Percentiles rank a stretch among this genome's conserved stretches.
phyloP scores from a whole-genome alignment of 2,329 filamentous ascomycete species.

The Daldinia sp. region DNA sequence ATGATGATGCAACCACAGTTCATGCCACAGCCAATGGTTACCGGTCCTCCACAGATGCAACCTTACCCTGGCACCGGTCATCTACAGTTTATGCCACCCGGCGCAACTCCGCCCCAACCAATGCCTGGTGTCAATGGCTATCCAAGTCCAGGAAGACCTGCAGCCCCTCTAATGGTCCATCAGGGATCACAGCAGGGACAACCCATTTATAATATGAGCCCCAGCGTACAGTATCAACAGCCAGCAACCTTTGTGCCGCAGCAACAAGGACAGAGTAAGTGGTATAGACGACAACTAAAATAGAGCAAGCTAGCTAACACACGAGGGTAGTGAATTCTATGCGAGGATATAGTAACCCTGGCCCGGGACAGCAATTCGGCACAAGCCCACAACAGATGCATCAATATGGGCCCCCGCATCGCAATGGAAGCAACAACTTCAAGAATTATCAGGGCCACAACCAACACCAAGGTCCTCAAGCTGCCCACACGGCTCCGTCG shows the following conservation, averaged over 20 bases:
- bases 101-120: conserved; percentile 65
- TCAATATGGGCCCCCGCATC: conserved; percentile 70
- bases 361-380: conserved; percentile 73
- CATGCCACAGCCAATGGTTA: conserved; percentile 79
- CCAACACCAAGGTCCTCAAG: conserved; percentile 57
- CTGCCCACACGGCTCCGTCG: conserved; percentile 53
- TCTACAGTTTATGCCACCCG: conserved; percentile 69
- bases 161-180: conserved; percentile 92
- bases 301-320: conserved; percentile 53
- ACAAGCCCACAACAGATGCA: conserved; percentile 75
- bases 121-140: conserved; percentile 78
- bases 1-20: conserved; percentile 89
- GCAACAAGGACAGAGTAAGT: conserved; percentile 81
- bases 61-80: conserved; percentile 80
- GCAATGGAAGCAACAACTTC: conserved; percentile 66
- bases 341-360: conserved; percentile 70
- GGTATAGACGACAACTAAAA: conserved; percentile 37
- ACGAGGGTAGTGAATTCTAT: conserved; percentile 67
- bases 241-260: conserved; percentile 75
- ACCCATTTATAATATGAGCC: conserved; percentile 80
- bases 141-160: conserved; percentile 84
- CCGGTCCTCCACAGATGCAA: conserved; percentile 77
- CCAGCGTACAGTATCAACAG: conserved; percentile 79
- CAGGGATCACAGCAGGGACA: conserved; percentile 95
- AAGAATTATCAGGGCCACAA: conserved; percentile 63